Conservation (phyloP, 163 green algal genomes). For the Volvox carteri region DNA sequence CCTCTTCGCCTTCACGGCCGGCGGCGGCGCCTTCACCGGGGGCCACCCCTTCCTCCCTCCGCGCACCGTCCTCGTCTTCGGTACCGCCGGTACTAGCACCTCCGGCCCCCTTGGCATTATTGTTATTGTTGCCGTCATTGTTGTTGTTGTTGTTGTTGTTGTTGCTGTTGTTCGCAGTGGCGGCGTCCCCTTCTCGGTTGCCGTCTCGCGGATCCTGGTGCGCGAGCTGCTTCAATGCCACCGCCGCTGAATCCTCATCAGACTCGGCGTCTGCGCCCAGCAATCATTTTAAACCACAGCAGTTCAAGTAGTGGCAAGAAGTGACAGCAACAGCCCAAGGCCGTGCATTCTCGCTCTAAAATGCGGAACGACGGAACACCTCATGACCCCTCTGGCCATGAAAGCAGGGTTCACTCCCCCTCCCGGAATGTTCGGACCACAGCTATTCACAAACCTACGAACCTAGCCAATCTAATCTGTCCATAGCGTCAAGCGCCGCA, state of each 20-base stretch:
- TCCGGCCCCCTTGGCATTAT: background rate
- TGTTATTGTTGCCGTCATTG: constrained; percentile 4
- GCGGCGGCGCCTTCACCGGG: background rate
- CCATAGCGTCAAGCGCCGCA: too few species aligned
- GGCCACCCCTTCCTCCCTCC: background rate
- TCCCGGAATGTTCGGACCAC: too few species aligned
- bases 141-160: background rate
- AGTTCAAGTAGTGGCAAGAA: too few species aligned
- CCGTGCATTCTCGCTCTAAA: too few species aligned
- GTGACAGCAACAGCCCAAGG: too few species aligned
- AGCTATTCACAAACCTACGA: too few species aligned
- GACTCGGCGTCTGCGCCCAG: constrained; percentile 33
- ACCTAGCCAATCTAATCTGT: too few species aligned
- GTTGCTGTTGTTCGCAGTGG: background rate
- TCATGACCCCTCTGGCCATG: background rate
- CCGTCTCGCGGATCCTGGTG: constrained; percentile 26
- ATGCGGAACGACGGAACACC: background rate
- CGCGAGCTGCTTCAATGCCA: constrained; percentile 48
- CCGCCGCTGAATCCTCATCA: constrained; percentile 45
- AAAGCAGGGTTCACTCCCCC: too few species aligned
- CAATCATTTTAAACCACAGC: too few species aligned
- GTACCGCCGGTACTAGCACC: background rate
- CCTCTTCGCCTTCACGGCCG: background rate
- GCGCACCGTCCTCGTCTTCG: background rate
- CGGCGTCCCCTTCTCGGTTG: background rate